Evolutionary conservation across 495 filamentous ascomycete species (phyloP).

Genomic region (Niebla homalea): DNA sequence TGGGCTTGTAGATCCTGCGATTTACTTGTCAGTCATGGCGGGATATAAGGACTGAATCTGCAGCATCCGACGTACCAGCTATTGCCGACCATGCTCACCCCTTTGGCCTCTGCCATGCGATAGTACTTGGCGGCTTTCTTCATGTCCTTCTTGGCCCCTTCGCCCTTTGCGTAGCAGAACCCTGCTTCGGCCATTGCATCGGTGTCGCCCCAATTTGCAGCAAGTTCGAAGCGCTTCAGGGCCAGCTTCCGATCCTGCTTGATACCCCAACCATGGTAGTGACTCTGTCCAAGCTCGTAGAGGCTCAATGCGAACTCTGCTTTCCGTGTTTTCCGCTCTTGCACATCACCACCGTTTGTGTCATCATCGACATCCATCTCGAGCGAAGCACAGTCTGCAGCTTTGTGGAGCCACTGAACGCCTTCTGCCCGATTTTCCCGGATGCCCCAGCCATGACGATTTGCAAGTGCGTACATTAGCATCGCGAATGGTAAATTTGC

Average conservation of each 20-base stretch:
- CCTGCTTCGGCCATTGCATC: slow-evolving; percentile 83
- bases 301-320: slow-evolving; percentile 90
- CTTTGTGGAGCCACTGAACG: slow-evolving; percentile 78
- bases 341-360: slow-evolving; percentile 36
- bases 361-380: slow-evolving; percentile 75
- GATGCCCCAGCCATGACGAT: slow-evolving; percentile 98
- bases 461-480: slow-evolving; percentile 89
- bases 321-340: slow-evolving; percentile 62
- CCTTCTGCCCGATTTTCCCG: slow-evolving; percentile 77
- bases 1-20: slow-evolving; percentile 80
- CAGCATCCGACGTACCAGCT: slow-evolving; percentile 60
- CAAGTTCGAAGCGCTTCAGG: slow-evolving; percentile 89
- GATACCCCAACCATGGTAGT: slow-evolving; percentile 96
- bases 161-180: slow-evolving; percentile 74
- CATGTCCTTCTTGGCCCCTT: slow-evolving; percentile 87
- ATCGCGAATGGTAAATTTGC: slow-evolving; percentile 80
- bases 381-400: slow-evolving; percentile 68
- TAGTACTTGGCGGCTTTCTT: slow-evolving; percentile 91
- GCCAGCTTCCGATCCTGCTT: slow-evolving; percentile 82
- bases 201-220: slow-evolving; percentile 90
- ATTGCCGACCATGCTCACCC: slow-evolving; percentile 94
- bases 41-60: background rate
- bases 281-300: slow-evolving; percentile 91
- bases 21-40: background rate
- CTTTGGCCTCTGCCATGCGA: slow-evolving; percentile 76